A percentile compares a stretch with the other conserved stretches of the same genome.
phyloP scores from a whole-genome alignment of 306 rosid genomes.

The Castanea mollissima region DNA sequence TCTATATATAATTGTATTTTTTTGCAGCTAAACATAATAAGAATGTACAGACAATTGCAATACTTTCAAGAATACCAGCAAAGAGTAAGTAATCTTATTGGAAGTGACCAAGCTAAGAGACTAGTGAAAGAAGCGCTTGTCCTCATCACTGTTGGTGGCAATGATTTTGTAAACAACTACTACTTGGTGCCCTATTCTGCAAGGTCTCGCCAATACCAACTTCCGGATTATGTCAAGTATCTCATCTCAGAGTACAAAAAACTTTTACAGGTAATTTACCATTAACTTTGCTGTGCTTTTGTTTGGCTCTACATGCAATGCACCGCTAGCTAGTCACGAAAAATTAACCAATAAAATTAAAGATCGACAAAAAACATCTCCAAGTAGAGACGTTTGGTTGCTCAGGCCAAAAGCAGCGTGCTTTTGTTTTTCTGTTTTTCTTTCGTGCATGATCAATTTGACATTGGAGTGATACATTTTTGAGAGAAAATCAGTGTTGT shows the following conservation, averaged over 20 bases:
- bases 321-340: no score
- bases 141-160: conserved; percentile 64
- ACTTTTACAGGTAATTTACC: conserved; percentile 43
- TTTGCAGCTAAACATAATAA: conserved; percentile 56
- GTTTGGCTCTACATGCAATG: no score
- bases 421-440: no score
- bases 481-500: no score
- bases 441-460: no score
- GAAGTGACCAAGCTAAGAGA: conserved; percentile 24
- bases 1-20: neutral
- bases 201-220: conserved; percentile 56
- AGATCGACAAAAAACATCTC: no score
- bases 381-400: no score
- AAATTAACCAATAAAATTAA: no score
- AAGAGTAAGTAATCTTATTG: conserved; percentile 38
- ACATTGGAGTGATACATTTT: no score
- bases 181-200: conserved; percentile 54
- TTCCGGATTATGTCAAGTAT: conserved; percentile 55
- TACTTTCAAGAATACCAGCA: conserved; percentile 60
- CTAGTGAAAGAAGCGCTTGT: conserved; percentile 54
- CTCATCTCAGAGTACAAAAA: conserved; percentile 61
- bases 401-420: no score
- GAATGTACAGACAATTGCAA: conserved; percentile 59
- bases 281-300: no score
- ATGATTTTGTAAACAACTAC: conserved; percentile 77